Percentiles rank a stretch among this genome's conserved stretches.
Evolutionary conservation across 1,284 basidiomycete genomes (phyloP).

Genomic region (Cryptococcus hybrid): DNA sequence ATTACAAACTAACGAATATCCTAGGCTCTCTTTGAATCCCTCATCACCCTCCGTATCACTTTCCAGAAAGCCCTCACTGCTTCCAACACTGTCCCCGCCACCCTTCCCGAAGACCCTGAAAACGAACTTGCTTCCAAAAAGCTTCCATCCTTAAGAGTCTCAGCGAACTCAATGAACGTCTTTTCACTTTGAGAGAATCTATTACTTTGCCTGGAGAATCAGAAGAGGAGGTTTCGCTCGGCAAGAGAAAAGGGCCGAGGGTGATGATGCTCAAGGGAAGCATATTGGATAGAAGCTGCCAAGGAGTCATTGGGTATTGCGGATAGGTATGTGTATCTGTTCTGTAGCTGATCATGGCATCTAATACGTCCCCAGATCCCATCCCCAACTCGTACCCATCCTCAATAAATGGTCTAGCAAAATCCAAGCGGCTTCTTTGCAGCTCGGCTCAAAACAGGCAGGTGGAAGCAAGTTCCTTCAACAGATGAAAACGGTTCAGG

Average conservation of each 20-base stretch:
- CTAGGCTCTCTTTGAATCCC: conserved; percentile 75
- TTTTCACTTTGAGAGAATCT: conserved; percentile 66
- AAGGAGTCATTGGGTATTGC: conserved; percentile 34
- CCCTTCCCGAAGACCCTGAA: conserved; percentile 24
- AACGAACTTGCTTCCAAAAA: conserved; percentile 26
- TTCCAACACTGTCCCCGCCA: conserved; percentile 60
- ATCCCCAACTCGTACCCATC: conserved; percentile 68
- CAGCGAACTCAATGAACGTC: conserved; percentile 34
- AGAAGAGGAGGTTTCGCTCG: conserved; percentile 6
- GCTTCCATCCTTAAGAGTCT: conserved; percentile 32
- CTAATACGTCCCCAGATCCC: conserved; percentile 54
- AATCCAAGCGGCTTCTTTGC: conserved; percentile 77
- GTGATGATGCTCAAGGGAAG: conserved; percentile 17
- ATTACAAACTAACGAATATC: background rate
- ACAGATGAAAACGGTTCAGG: conserved; percentile 55
- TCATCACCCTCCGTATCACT: conserved; percentile 83
- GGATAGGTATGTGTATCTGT: conserved; percentile 29
- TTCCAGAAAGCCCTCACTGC: conserved; percentile 74
- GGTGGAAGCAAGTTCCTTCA: conserved; percentile 59
- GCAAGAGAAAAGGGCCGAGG: conserved; percentile 23
- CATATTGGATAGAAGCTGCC: conserved; percentile 36
- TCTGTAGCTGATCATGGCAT: background rate
- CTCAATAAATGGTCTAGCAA: conserved; percentile 90
- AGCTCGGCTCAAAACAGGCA: conserved; percentile 35
- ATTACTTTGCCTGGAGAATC: conserved; percentile 29